Conservation (phyloP, 169 alveolate species). For the Cytauxzoon felis region DNA sequence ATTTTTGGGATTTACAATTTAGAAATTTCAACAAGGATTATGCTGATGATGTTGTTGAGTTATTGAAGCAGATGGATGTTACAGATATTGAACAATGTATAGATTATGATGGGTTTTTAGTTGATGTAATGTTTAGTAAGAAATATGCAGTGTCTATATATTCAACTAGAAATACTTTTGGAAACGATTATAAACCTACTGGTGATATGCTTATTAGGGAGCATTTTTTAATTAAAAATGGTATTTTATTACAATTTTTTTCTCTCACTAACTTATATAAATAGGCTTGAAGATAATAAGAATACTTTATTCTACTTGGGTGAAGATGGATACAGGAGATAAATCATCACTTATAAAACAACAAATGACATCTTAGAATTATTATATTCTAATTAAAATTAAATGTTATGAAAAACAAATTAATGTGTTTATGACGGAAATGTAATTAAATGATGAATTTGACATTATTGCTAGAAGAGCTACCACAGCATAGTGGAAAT, state of each 20-base stretch:
- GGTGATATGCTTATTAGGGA: slow-evolving; percentile 43
- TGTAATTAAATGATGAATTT: not conserved
- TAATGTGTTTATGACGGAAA: not conserved
- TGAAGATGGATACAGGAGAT: not conserved
- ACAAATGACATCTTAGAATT: not conserved
- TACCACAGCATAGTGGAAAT: slow-evolving; percentile 23
- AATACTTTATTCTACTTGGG: slow-evolving; percentile 14
- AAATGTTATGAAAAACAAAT: not conserved
- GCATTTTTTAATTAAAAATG: slow-evolving; percentile 34
- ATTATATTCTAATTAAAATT: not conserved
- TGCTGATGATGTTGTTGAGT: not conserved
- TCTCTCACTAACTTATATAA: not conserved
- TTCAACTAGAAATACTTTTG: slow-evolving; percentile 15
- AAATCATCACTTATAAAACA: not conserved
- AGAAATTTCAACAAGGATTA: not conserved
- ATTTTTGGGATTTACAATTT: slow-evolving; percentile 18
- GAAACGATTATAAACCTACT: slow-evolving; percentile 6
- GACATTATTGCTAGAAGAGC: not conserved
- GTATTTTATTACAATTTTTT: slow-evolving; percentile 1
- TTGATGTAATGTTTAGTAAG: slow-evolving; percentile 34
- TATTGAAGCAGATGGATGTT: not conserved
- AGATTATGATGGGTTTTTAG: slow-evolving; percentile 21
- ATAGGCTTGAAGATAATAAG: slow-evolving; percentile 10
- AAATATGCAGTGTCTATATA: slow-evolving; percentile 29
- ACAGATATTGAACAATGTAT: not conserved